Evolutionary conservation across 306 rosid species (phyloP).

Genomic region (Alnus rubra): DNA sequence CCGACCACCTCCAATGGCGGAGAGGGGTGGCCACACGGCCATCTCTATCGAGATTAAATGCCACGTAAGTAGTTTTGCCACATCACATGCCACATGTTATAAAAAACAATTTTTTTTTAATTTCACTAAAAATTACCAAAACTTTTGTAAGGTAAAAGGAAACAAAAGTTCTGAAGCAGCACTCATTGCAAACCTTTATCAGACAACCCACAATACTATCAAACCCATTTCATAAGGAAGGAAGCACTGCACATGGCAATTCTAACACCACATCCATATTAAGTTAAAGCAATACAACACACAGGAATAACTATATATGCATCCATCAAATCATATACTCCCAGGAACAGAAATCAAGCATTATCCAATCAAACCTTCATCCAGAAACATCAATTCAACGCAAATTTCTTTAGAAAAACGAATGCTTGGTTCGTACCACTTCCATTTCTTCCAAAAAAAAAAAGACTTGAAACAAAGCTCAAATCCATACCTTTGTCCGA

Average conservation of each 20-base stretch:
- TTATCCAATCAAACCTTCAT: background rate
- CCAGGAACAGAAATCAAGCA: background rate
- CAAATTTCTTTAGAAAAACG: background rate
- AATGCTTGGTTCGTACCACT: background rate
- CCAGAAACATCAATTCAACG: background rate
- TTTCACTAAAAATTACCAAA: too few relatives aligned
- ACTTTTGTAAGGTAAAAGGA: background rate
- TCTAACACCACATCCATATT: background rate
- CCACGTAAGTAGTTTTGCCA: too few relatives aligned
- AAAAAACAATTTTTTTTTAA: too few relatives aligned
- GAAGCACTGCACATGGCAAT: background rate
- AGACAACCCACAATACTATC: background rate
- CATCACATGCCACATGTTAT: too few relatives aligned
- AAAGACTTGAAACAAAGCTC: background rate
- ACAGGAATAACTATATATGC: too few relatives aligned
- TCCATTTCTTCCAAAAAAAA: background rate
- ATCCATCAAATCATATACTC: background rate
- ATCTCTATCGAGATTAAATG: too few relatives aligned
- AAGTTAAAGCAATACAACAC: background rate
- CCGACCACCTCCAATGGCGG: too few relatives aligned
- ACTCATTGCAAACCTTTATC: background rate
- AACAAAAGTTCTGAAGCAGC: background rate
- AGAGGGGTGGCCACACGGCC: too few relatives aligned
- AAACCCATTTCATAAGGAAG: background rate
- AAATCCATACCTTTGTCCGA: slow-evolving; percentile 60